A percentile compares a stretch with the other conserved stretches of the same genome.
These are phyloP conservation scores for Fusarium penzigii DNA, from an alignment of 2,329 filamentous ascomycete genomes.

Conservation along the genomic window DNA sequence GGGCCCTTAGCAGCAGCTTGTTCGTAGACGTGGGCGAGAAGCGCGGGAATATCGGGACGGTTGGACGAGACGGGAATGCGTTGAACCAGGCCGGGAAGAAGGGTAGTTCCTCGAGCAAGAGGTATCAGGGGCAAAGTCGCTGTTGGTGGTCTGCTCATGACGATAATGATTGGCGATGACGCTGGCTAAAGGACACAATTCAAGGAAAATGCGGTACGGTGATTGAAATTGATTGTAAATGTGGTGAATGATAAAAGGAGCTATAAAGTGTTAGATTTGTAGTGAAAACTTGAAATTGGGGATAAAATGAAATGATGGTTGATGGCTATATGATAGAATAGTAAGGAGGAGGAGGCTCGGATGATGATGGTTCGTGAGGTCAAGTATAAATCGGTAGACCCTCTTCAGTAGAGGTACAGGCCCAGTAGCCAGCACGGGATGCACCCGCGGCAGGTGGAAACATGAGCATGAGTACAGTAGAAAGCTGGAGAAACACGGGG, in stretches of 20 bases:
- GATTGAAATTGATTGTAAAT: background rate
- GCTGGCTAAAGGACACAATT: constrained; percentile 1
- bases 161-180: constrained; percentile 14
- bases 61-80: constrained; percentile 78
- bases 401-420: background rate
- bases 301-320: background rate
- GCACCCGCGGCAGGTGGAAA: background rate
- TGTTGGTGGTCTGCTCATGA: constrained; percentile 44
- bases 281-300: background rate
- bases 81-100: constrained; percentile 83
- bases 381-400: constrained; percentile 16
- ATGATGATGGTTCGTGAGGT: constrained; percentile 11
- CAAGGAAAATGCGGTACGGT: background rate
- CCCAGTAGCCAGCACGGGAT: too few relatives aligned
- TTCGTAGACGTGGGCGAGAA: constrained; percentile 84
- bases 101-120: constrained; percentile 75
- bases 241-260: background rate
- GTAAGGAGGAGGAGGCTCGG: constrained; percentile 2
- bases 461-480: background rate
- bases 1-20: constrained; percentile 69
- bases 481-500: constrained; percentile 33
- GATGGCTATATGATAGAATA: background rate
- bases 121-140: constrained; percentile 74
- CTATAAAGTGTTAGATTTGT: background rate
- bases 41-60: constrained; percentile 83